Evolutionary conservation across 148 eudicot genomes (phyloP).

Genomic region (Nepenthes gracilis): DNA sequence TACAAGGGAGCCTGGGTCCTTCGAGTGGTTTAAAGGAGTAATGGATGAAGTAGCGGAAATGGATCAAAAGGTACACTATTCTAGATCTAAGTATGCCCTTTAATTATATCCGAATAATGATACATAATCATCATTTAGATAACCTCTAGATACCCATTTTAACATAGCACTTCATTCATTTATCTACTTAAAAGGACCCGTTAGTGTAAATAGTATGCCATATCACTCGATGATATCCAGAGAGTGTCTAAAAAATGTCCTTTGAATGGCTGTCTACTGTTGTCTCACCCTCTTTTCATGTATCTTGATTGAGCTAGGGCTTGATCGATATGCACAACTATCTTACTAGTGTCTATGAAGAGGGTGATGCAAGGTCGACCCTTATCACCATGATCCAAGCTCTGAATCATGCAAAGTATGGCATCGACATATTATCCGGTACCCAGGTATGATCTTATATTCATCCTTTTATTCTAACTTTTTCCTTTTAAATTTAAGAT

Average conservation of each 20-base stretch:
- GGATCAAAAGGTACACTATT: slow-evolving; percentile 61
- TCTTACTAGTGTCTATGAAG: slow-evolving; percentile 92
- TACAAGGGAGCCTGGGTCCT: slow-evolving; percentile 82
- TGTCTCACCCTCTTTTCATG: neutral
- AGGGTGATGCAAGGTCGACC: slow-evolving; percentile 93
- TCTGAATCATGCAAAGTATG: slow-evolving; percentile 86
- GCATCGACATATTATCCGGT: slow-evolving; percentile 92
- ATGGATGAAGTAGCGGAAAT: slow-evolving; percentile 94
- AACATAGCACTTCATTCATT: no score
- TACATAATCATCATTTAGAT: no score
- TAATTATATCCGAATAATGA: no score
- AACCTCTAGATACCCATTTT: no score
- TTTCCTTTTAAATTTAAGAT: neutral
- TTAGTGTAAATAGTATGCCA: no score
- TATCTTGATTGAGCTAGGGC: slow-evolving; percentile 33
- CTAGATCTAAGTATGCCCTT: neutral
- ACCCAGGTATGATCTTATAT: slow-evolving; percentile 53
- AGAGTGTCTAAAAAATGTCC: no score
- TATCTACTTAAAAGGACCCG: no score
- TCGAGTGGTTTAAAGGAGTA: slow-evolving; percentile 97
- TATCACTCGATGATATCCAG: no score
- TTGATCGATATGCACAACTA: slow-evolving; percentile 95
- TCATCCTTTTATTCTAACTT: neutral
- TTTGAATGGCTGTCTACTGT: neutral
- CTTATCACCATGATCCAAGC: slow-evolving; percentile 91